Percentiles rank a stretch among this genome's conserved stretches.
Conservation (phyloP, 768 basidiomycete genomes). For the Amyloporia xantha region DNA sequence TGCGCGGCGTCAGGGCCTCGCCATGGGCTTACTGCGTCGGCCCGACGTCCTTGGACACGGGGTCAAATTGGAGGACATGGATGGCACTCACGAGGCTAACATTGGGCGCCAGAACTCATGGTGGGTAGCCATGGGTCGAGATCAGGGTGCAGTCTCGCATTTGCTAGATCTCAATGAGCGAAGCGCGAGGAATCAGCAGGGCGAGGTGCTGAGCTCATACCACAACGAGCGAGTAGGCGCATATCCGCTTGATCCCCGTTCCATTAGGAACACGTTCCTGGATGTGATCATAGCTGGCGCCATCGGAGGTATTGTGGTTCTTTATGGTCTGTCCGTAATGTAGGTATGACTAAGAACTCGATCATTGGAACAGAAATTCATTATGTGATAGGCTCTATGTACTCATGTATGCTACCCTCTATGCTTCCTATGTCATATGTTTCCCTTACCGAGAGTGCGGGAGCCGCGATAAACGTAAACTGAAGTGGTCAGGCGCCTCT, state of each 20-base stretch:
- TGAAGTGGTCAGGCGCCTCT: not conserved
- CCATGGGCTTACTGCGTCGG: constrained; percentile 21
- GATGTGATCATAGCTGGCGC: constrained; percentile 16
- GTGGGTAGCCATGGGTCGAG: constrained; percentile 29
- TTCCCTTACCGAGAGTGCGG: not conserved
- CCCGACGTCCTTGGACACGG: constrained; percentile 6
- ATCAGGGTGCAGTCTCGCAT: constrained; percentile 22
- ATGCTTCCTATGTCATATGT: constrained; percentile 3
- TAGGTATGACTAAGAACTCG: not conserved
- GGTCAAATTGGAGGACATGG: constrained; percentile 11
- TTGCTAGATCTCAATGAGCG: constrained; percentile 22
- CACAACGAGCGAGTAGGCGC: constrained; percentile 7
- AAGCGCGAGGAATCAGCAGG: constrained; percentile 7
- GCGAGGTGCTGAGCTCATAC: constrained; percentile 7
- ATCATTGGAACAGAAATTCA: not conserved
- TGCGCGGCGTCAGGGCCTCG: constrained; percentile 23
- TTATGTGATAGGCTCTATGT: constrained; percentile 6
- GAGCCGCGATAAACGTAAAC: no score
- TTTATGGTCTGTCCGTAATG: constrained; percentile 6
- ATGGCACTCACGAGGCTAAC: constrained; percentile 2
- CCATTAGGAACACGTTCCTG: constrained; percentile 11
- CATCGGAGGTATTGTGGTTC: constrained; percentile 16
- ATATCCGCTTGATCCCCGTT: constrained; percentile 11
- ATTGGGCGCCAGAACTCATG: constrained; percentile 21
- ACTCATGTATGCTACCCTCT: constrained; percentile 3